Base-by-base conservation (phyloP, 1,284 basidiomycete species). In the Thelephora terrestris region DNA sequence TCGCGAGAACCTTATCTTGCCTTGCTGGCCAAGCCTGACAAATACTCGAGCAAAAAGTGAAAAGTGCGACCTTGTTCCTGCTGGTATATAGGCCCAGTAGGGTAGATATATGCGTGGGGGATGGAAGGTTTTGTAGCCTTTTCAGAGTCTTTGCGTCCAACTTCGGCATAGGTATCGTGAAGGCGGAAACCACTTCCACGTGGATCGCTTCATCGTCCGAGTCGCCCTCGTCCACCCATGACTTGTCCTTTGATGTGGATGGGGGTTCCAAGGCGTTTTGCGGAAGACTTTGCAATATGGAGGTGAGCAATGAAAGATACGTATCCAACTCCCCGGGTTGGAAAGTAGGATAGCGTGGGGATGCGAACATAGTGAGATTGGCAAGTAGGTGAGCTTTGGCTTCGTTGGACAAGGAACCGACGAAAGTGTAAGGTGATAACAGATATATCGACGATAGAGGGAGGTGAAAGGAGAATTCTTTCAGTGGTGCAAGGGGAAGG, bases 331-430 rank as follows among this genome's bases (percentile, higher is more conserved):
- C 67, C 1, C 67, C 52, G 0, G 66, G 58, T 2, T 71, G 62
- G 5, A 83, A 63, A 4, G 62, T 63, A 7, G 67, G 53, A 57
- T 84, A 78, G 46, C 77, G 71, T 3, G 79, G 74, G 0, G 76
- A 68, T 7, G 72, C 69, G 58, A 89, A 82, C 5, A 74, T 71
- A 37, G 76, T 62, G 4, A 88, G 63, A 56, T 85, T 87, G 1
- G 84, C 78, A 12, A 85, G 58, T 3, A 89, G 68, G 54, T 88
- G 75, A 40, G 75, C 61, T 55, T 67, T 74, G 17, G 65, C 62
- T 47, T 68, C 68, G 5, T 50, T 43, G 18, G 53, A 53, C 40
- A 51, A 59, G 20, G 35, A 61, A 47, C 47, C 52, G 7, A 36
- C 51, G 49, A 43, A 61, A 48, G 18, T 61, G 38, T 50, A 74